phyloP scores from a whole-genome alignment of 805 yeast genomes.

The Alloascoidea hylecoeti region DNA sequence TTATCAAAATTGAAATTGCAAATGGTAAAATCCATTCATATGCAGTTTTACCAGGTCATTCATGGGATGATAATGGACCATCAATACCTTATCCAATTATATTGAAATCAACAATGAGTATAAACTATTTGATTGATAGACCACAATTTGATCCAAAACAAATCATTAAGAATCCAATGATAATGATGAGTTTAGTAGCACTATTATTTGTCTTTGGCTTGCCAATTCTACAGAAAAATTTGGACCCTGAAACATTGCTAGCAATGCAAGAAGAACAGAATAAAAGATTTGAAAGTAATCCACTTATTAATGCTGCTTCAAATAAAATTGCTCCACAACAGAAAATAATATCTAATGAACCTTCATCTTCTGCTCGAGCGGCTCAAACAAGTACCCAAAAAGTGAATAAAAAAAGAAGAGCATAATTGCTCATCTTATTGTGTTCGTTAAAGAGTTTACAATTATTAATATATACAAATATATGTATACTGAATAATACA shows the following conservation, averaged over 20 bases:
- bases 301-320: too few relatives aligned
- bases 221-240: background rate
- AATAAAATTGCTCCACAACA: too few relatives aligned
- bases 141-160: background rate
- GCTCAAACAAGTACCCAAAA: too few relatives aligned
- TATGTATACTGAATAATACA: too few relatives aligned
- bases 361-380: too few relatives aligned
- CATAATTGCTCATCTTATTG: too few relatives aligned
- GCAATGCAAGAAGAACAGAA: conserved; percentile 1
- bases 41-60: background rate
- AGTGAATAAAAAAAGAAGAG: too few relatives aligned
- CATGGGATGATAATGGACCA: conserved; percentile 1
- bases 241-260: background rate
- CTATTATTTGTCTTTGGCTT: background rate
- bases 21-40: conserved; percentile 1
- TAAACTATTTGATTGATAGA: background rate
- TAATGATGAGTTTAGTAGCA: background rate
- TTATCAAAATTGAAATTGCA: background rate
- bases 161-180: background rate
- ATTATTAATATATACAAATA: too few relatives aligned
- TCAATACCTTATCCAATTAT: background rate
- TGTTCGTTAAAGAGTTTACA: too few relatives aligned
- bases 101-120: background rate
- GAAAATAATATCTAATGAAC: too few relatives aligned
- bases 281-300: background rate